Base-by-base conservation (phyloP, 225 moss, liverwort and hornwort species). In the Rhytidiadelphus loreus region DNA sequence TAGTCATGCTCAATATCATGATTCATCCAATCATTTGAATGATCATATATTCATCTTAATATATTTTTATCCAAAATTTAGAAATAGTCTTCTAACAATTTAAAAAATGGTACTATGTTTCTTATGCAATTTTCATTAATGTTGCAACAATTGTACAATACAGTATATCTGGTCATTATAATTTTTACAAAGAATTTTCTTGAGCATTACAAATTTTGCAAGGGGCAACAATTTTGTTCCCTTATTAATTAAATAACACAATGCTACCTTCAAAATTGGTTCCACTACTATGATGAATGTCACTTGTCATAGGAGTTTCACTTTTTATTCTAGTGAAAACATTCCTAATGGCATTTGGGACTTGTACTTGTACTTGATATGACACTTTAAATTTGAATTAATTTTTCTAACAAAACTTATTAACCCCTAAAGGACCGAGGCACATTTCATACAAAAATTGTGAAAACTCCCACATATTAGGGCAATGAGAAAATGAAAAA, bases 1-100 rank as follows among this genome's bases (percentile, higher is more conserved):
- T 48, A 48, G 6, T 5, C 2, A 8, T 1, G 2, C 4, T 1
- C 2, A 6, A 23, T 9, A 53, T 22, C 6, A 23, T 1, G 0
- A 75, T 75, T 50, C 50, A 50, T 3, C 12, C 21, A 50, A 50
- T 50, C 9, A 32, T 75, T 48, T 75, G 9, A 33, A 48, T 48
- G 32, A 32, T 32, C 12, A 19, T 32, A 7, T 32, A 48, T 74
- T 32, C 20, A 48, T 48, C 3, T 48, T 30, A 48, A 46, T 2
- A 30, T 2, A 11, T 25, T 11, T 18, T 30, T 10, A 30, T 46
- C 4, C 18, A 74, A 29, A 44, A 17, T 44, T 29, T 46, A 3
- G 2, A 18, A 46, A 44, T 0, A 46, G 1, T 29, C 10, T 24
- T 72, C 1, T 25, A 72, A 1, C 5, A 41, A 14, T 43, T 5